Evolutionary conservation across 805 yeast genomes (phyloP), one percentile per base, ranked within the genome.

Genomic region (Cyberlindnera mrakii): DNA sequence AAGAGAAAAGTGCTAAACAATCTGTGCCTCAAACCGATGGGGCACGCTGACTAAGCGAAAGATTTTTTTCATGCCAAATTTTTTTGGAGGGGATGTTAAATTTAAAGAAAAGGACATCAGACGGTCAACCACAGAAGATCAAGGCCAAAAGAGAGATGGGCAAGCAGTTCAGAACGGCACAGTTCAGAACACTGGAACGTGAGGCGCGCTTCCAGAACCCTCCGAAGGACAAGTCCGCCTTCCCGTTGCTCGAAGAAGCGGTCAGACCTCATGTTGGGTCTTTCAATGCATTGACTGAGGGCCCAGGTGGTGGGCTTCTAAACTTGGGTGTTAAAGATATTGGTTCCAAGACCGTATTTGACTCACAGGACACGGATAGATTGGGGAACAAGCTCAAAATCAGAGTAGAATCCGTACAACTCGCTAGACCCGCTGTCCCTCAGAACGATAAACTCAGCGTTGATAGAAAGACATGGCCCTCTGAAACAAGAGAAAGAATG

Each of bases 241-340:
- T 69, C 57, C 96, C 96, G 14, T 66, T 89, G 33, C 73, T 93
- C 31, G 76, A 77, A 45, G 96, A 88, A 49, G 98, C 99, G 14
- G 93, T 93, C 33, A 79, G 80, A 44, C 99, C 99, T 5, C 99
- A 93, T 63, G 77, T 93, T 43, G 97, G 96, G 8, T 91, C 98
- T 2, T 93, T 93, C 73, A 85, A 93, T 71, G 97, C 97, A 5
- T 71, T 93, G 44, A 85, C 96, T 19, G 95, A 86, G 45, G 96
- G 96, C 35, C 79, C 85, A 19, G 80, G 72, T 35, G 95, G 91
- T 37, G 96, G 96, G 6, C 64, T 93, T 20, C 71, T 93, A 47
- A 88, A 90, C 62, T 68, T 83, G 40, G 97, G 85, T 2, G 95
- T 84, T 37, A 74, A 82, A 56, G 98, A 93, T 59, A 88, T 93